Evolutionary conservation across 164 flowering plant species (phyloP).

Genomic region (Euptelea pleiosperma): DNA sequence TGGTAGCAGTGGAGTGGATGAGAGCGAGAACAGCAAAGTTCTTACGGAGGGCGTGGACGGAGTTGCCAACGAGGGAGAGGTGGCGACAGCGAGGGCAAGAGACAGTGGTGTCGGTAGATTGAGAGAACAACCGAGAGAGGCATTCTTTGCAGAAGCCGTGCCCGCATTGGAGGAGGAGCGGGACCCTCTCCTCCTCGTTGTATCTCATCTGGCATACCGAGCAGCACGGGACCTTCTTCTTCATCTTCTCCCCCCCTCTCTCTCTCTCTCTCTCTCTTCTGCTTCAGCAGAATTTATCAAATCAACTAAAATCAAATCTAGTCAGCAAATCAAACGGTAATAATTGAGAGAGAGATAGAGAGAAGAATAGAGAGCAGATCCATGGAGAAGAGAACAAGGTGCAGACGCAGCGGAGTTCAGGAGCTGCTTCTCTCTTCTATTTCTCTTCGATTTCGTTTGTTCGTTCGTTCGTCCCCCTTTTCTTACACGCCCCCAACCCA

Average conservation of each 20-base stretch:
- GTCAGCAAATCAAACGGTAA: too few species aligned
- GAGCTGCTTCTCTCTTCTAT: too few species aligned
- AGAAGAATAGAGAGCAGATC: too few species aligned
- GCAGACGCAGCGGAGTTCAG: too few species aligned
- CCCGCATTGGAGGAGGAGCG: conserved; percentile 93
- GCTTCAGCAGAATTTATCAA: too few species aligned
- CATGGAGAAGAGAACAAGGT: too few species aligned
- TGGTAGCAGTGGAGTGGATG: conserved; percentile 31
- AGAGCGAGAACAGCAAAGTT: conserved; percentile 78
- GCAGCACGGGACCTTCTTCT: conserved; percentile 83
- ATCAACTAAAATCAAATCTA: too few species aligned
- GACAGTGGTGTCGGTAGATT: conserved; percentile 60
- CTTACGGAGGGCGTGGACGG: conserved; percentile 76
- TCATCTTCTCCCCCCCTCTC: not conserved
- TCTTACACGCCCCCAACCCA: too few species aligned
- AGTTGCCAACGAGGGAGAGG: conserved; percentile 78
- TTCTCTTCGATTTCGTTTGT: too few species aligned
- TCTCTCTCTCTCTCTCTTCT: too few species aligned
- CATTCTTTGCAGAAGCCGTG: conserved; percentile 97
- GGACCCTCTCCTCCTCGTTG: conserved; percentile 84
- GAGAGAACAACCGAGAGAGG: conserved; percentile 70
- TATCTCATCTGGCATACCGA: conserved; percentile 86
- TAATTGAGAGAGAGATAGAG: too few species aligned
- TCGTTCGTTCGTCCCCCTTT: too few species aligned
- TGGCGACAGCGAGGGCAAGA: conserved; percentile 94